These are phyloP conservation scores for Nannochloropsis oceanica DNA, from an alignment of 108 stramenopile species.

Conservation along the genomic window DNA sequence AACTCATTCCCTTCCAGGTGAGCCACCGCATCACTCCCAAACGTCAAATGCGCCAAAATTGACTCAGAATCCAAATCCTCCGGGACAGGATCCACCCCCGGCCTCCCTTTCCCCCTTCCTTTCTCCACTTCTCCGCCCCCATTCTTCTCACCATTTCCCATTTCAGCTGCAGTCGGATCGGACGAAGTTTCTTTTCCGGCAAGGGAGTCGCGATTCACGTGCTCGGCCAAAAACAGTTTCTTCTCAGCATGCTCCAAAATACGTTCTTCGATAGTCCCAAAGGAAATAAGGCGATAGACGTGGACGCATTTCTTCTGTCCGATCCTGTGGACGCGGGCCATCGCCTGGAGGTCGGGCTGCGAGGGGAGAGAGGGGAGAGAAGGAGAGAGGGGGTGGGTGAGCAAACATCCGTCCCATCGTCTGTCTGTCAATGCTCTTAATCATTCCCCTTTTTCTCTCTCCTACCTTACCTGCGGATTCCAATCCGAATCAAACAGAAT, in stretches of 20 bases:
- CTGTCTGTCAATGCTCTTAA: neutral
- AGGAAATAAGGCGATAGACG: conserved; percentile 23
- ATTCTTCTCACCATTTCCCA: neutral
- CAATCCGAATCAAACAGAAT: conserved; percentile 21
- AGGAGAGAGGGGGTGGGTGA: no score
- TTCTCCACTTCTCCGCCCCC: neutral
- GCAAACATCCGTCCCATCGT: neutral
- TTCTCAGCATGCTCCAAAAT: conserved; percentile 10
- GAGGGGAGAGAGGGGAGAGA: no score
- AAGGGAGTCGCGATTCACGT: neutral
- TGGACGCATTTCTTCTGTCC: conserved; percentile 34
- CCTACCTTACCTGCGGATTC: conserved; percentile 6
- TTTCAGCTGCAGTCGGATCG: neutral
- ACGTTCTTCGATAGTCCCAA: conserved; percentile 20
- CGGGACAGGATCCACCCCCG: neutral
- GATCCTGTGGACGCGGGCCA: conserved; percentile 44
- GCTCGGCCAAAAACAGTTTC: neutral
- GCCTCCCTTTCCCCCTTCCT: no score
- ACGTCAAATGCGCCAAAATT: neutral
- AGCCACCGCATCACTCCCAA: neutral
- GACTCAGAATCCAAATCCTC: neutral
- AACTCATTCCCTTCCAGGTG: neutral
- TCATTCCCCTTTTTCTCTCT: neutral
- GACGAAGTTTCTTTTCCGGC: neutral
- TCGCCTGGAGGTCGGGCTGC: conserved; percentile 28